Evolutionary conservation across 2,329 filamentous ascomycete species (phyloP).

Genomic region (Arthrobotrys sphaeroides): DNA sequence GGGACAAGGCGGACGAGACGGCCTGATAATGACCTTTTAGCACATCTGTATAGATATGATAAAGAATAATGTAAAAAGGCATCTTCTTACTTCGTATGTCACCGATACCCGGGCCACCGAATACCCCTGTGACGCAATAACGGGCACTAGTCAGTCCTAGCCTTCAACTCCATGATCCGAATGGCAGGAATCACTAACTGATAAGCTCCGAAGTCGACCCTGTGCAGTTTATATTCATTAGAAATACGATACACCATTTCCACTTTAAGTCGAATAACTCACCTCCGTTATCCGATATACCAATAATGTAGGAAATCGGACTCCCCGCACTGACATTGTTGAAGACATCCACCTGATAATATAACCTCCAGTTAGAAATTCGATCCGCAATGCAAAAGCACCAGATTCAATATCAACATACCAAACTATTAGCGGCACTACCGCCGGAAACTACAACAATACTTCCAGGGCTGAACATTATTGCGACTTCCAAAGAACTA

Average conservation of each 20-base stretch:
- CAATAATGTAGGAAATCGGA: slow-evolving; percentile 76
- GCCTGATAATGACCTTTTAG: slow-evolving; percentile 64
- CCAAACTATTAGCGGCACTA: slow-evolving; percentile 50
- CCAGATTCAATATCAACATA: not conserved
- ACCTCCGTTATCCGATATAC: slow-evolving; percentile 91
- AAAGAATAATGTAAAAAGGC: not conserved
- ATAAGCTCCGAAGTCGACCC: slow-evolving; percentile 79
- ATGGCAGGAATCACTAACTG: slow-evolving; percentile 11
- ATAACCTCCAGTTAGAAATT: not conserved
- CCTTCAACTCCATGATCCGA: not conserved
- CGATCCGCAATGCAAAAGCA: not conserved
- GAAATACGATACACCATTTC: not conserved
- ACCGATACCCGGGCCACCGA: slow-evolving; percentile 88
- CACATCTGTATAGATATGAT: not conserved
- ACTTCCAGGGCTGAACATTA: slow-evolving; percentile 19
- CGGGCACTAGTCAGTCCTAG: not conserved
- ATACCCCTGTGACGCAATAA: slow-evolving; percentile 77
- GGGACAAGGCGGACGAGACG: slow-evolving; percentile 91
- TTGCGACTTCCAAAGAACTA: not conserved
- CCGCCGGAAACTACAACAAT: slow-evolving; percentile 50
- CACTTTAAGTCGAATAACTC: not conserved
- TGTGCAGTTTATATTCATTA: slow-evolving; percentile 11
- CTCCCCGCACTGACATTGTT: slow-evolving; percentile 48
- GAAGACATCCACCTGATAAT: slow-evolving; percentile 46
- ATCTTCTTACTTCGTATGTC: slow-evolving; percentile 74